Conservation (phyloP, 139 green algal species). For the Tetratostichococcus sp. region DNA sequence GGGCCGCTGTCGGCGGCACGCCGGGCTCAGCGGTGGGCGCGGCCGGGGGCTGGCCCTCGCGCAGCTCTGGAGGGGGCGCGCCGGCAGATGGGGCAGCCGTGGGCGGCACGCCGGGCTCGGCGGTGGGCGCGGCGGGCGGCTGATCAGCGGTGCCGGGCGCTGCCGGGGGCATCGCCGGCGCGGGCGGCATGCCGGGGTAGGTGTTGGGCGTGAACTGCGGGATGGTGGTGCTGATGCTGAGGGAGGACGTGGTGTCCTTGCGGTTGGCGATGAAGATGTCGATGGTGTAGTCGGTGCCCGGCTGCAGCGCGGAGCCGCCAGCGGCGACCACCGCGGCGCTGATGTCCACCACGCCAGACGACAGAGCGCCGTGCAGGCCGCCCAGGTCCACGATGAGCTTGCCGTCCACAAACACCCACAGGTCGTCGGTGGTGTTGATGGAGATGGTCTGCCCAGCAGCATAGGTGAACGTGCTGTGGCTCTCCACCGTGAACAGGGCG, state of each 20-base stretch:
- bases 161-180: too few species aligned
- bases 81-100: too few species aligned
- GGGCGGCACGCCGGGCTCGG: not conserved
- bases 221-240: not conserved
- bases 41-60: too few species aligned
- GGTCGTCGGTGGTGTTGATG: not conserved
- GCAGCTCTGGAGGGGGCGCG: too few species aligned
- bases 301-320: not conserved
- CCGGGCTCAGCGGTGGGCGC: too few species aligned
- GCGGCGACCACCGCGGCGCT: not conserved
- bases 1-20: not conserved
- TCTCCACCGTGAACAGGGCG: not conserved
- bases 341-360: not conserved
- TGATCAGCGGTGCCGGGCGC: too few species aligned
- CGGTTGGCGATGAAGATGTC: slow-evolving; percentile 1
- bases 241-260: not conserved
- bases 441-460: not conserved
- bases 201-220: not conserved
- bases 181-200: not conserved
- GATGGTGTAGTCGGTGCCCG: not conserved
- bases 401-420: not conserved
- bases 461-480: not conserved
- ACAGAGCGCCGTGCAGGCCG: not conserved
- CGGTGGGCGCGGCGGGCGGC: not conserved
- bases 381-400: slow-evolving; percentile 1